Conservation (phyloP, 2,329 filamentous ascomycete species). For the Claviceps cyperi region DNA sequence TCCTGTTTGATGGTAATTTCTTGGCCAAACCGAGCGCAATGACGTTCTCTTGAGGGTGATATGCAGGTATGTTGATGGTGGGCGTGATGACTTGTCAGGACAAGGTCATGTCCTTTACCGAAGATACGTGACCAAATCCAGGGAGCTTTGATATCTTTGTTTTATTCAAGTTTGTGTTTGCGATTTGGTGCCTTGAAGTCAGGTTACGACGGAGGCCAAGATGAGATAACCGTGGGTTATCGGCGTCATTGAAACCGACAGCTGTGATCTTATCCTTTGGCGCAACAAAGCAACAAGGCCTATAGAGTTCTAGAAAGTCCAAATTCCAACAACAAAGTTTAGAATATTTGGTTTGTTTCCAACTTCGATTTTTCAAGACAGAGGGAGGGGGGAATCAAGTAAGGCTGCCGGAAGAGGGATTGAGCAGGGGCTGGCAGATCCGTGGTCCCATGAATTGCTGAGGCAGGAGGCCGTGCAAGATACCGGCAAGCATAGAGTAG, state of each 20-base stretch:
- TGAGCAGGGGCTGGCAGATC: conserved; percentile 1
- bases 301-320: neutral
- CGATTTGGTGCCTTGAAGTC: conserved; percentile 12
- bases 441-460: neutral
- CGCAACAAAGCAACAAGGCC: neutral
- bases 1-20: neutral
- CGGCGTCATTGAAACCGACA: conserved; percentile 33
- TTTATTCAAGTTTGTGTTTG: neutral
- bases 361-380: neutral
- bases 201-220: conserved; percentile 38
- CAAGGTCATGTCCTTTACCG: neutral
- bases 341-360: neutral
- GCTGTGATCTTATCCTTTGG: neutral
- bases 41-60: neutral
- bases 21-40: conserved; percentile 4
- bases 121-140: neutral
- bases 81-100: neutral
- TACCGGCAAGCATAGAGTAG: neutral
- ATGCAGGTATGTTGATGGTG: neutral
- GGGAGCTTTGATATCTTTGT: neutral
- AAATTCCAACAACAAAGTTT: neutral
- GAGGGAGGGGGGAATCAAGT: neutral
- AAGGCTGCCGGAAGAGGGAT: neutral
- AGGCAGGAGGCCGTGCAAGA: neutral
- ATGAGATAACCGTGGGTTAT: conserved; percentile 45